A percentile compares a stretch with the other conserved stretches of the same genome.
Evolutionary conservation across 805 yeast genomes (phyloP).

Genomic region (Metschnikowia santaceciliae): DNA sequence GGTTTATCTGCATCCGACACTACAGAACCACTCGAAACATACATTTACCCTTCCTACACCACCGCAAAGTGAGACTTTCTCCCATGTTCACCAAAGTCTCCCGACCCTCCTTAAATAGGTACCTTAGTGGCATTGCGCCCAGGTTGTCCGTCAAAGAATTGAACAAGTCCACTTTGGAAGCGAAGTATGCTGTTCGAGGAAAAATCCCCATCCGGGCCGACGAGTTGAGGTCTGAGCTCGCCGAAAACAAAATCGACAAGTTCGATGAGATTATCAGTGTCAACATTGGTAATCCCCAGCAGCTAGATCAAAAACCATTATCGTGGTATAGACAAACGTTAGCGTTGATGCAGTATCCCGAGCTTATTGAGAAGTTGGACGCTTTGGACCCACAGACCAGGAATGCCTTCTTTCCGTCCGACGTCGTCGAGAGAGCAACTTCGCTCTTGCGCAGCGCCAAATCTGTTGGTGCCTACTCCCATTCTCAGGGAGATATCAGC

Average conservation of each 20-base stretch:
- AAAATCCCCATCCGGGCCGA: constrained; percentile 92
- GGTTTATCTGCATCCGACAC: background rate
- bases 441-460: constrained; percentile 58
- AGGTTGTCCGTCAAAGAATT: constrained; percentile 41
- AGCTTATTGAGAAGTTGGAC: constrained; percentile 37
- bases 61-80: background rate
- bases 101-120: background rate
- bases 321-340: constrained; percentile 94
- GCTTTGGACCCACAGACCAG: constrained; percentile 24
- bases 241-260: constrained; percentile 55
- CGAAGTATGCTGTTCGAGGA: constrained; percentile 96
- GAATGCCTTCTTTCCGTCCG: constrained; percentile 47
- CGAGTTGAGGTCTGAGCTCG: constrained; percentile 58
- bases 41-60: background rate
- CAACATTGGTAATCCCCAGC: constrained; percentile 98
- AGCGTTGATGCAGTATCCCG: constrained; percentile 82
- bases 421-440: constrained; percentile 71
- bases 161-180: constrained; percentile 71
- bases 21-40: background rate
- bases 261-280: constrained; percentile 78
- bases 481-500: constrained; percentile 78
- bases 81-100: background rate
- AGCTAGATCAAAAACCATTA: constrained; percentile 87
- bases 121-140: constrained; percentile 11
- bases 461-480: constrained; percentile 93